These are phyloP conservation scores for Truncatella angustata DNA, from an alignment of 2,329 filamentous ascomycete genomes.

Conservation along the genomic window DNA sequence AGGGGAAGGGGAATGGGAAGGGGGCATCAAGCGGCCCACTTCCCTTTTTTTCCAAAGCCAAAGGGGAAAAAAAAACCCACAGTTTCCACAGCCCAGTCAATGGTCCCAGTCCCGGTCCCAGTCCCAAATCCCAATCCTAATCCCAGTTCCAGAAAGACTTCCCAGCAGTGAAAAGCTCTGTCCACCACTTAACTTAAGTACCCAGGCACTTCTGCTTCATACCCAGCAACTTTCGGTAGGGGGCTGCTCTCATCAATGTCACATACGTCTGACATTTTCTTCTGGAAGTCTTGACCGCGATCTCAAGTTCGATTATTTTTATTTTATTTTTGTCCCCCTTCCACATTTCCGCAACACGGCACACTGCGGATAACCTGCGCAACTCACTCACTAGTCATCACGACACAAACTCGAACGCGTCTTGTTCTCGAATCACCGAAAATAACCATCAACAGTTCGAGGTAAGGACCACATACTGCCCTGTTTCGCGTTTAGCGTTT, in stretches of 20 bases:
- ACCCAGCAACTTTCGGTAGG: not conserved
- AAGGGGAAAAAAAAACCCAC: slow-evolving; percentile 1
- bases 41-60: slow-evolving; percentile 1
- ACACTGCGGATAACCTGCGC: not conserved
- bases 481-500: slow-evolving; percentile 14
- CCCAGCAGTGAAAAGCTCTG: slow-evolving; percentile 9
- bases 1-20: too few species aligned
- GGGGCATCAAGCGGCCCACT: not conserved
- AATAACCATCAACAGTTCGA: slow-evolving; percentile 2
- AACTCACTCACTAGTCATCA: not conserved
- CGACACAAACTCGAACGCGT: slow-evolving; percentile 1
- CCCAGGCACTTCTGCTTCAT: slow-evolving; percentile 8
- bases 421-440: slow-evolving; percentile 3
- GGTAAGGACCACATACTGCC: slow-evolving; percentile 16
- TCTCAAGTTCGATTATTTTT: slow-evolving; percentile 1
- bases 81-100: not conserved
- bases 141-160: not conserved
- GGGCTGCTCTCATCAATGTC: slow-evolving; percentile 12
- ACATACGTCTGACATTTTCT: slow-evolving; percentile 13
- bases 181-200: slow-evolving; percentile 13
- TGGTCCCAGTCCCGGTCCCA: not conserved
- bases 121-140: not conserved
- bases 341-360: not conserved
- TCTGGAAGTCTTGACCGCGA: slow-evolving; percentile 9
- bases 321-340: not conserved